Evolutionary conservation across 169 alveolate species (phyloP).

Genomic region (Condylostoma magnum): DNA sequence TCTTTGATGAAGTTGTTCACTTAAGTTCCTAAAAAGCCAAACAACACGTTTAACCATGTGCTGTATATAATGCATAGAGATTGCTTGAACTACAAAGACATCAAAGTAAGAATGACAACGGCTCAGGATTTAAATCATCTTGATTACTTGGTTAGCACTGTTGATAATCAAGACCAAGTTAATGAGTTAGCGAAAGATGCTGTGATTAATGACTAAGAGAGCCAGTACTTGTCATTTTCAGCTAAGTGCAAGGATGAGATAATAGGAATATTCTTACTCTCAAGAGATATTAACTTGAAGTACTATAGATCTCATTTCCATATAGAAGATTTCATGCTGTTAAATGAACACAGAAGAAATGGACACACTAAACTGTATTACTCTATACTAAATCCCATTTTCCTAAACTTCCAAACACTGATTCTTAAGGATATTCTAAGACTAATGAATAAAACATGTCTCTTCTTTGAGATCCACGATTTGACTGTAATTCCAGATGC

Average conservation of each 20-base stretch:
- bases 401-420: conserved; percentile 65
- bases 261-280: conserved; percentile 70
- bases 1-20: conserved; percentile 72
- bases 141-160: conserved; percentile 50
- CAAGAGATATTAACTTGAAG: conserved; percentile 73
- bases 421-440: conserved; percentile 68
- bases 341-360: conserved; percentile 73
- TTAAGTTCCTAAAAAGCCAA: conserved; percentile 62
- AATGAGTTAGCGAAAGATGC: conserved; percentile 56
- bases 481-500: conserved; percentile 71
- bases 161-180: conserved; percentile 49
- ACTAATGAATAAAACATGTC: conserved; percentile 69
- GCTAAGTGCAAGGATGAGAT: conserved; percentile 35
- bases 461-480: conserved; percentile 76
- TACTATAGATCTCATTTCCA: conserved; percentile 80
- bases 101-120: conserved; percentile 35
- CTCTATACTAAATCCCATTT: conserved; percentile 71
- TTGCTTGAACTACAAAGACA: conserved; percentile 48
- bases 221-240: neutral
- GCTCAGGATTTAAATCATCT: conserved; percentile 40
- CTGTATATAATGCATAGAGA: conserved; percentile 84
- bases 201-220: neutral
- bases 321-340: conserved; percentile 70
- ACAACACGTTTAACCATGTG: conserved; percentile 78
- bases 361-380: conserved; percentile 73